Conservation (phyloP, 306 rosid genomes). For the Vigna hirtella region DNA sequence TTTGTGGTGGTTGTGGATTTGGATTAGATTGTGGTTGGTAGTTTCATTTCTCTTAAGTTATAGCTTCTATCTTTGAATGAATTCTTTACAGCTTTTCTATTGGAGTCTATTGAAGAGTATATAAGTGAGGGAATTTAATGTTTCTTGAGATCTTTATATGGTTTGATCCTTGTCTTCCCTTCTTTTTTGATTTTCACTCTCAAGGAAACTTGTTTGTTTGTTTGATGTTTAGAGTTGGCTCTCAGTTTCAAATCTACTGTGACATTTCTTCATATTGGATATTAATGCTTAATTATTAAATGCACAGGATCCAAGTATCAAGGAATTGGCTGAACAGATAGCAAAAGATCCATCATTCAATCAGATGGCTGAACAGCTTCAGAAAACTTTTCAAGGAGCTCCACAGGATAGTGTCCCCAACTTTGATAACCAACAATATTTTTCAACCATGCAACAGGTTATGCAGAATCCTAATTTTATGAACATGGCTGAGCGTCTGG, state of each 20-base stretch:
- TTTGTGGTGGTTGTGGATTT: neutral
- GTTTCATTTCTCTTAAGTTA: neutral
- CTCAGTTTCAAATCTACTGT: slow-evolving; percentile 18
- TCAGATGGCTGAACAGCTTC: slow-evolving; percentile 99
- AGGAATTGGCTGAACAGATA: slow-evolving; percentile 96
- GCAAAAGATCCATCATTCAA: slow-evolving; percentile 94
- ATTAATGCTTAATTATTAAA: slow-evolving; percentile 38
- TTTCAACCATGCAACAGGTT: slow-evolving; percentile 92
- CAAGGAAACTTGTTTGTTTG: slow-evolving; percentile 31
- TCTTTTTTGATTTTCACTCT: slow-evolving; percentile 16
- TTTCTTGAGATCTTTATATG: neutral
- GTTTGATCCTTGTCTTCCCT: slow-evolving; percentile 2
- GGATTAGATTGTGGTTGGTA: slow-evolving; percentile 33
- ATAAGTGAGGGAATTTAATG: slow-evolving; percentile 19
- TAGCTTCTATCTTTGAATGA: slow-evolving; percentile 9
- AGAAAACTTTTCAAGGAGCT: slow-evolving; percentile 82
- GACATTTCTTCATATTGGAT: slow-evolving; percentile 7
- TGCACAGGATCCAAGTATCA: slow-evolving; percentile 95
- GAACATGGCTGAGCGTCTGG: slow-evolving; percentile 98
- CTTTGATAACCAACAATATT: slow-evolving; percentile 89
- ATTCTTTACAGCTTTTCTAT: slow-evolving; percentile 2
- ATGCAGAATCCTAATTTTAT: slow-evolving; percentile 98
- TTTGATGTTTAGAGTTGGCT: slow-evolving; percentile 28
- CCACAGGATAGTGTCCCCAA: slow-evolving; percentile 73
- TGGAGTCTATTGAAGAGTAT: slow-evolving; percentile 12